These are phyloP conservation scores for Aspergillus versicolor DNA, from an alignment of 2,329 filamentous ascomycete genomes.

Conservation along the genomic window DNA sequence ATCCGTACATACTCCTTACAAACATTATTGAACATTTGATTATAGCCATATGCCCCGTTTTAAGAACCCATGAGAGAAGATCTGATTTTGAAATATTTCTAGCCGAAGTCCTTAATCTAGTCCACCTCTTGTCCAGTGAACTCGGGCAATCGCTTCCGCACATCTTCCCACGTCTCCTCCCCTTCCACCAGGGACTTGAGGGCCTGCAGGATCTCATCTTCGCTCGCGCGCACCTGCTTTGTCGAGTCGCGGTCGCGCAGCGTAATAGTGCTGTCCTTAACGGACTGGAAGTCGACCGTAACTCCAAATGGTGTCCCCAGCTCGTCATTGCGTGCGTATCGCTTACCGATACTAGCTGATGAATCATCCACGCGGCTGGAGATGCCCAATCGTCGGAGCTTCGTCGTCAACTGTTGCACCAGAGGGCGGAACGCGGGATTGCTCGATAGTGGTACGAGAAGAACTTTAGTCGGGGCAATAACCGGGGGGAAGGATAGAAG, in stretches of 20 bases:
- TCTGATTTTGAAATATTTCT: not conserved
- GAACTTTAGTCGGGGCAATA: conserved; percentile 91
- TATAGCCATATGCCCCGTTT: not conserved
- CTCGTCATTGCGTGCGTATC: conserved; percentile 93
- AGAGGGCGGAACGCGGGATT: conserved; percentile 80
- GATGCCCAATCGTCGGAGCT: conserved; percentile 72
- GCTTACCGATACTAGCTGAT: conserved; percentile 88
- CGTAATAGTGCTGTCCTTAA: conserved; percentile 83
- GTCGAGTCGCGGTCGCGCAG: conserved; percentile 88
- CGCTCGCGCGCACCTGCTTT: conserved; percentile 80
- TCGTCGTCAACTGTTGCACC: conserved; percentile 68
- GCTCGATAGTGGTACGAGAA: conserved; percentile 83
- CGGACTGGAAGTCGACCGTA: conserved; percentile 92
- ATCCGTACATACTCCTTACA: too few species aligned
- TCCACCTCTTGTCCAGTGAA: conserved; percentile 73
- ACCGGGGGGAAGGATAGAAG: conserved; percentile 72
- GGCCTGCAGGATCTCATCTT: conserved; percentile 76
- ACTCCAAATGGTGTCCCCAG: conserved; percentile 91
- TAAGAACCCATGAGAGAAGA: not conserved
- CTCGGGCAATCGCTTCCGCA: conserved; percentile 74
- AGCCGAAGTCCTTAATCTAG: conserved; percentile 24
- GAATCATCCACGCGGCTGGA: conserved; percentile 88
- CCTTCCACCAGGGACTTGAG: conserved; percentile 64
- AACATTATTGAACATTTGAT: too few species aligned
- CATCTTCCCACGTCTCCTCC: conserved; percentile 66